These are phyloP conservation scores for Penicillium thymicola DNA, from an alignment of 2,329 filamentous ascomycete species.

Conservation along the genomic window DNA sequence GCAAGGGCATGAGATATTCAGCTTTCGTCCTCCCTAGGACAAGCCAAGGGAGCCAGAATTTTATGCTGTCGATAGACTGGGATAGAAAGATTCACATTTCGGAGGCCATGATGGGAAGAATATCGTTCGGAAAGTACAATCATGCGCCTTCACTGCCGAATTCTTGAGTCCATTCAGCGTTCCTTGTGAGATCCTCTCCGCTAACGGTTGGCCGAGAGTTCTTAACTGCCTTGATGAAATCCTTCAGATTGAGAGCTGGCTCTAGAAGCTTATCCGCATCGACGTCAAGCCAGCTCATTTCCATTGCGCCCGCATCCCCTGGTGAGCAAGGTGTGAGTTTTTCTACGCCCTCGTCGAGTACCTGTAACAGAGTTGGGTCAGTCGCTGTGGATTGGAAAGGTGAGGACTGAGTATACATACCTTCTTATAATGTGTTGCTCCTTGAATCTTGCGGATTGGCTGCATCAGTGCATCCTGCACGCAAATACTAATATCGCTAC, in stretches of 20 bases:
- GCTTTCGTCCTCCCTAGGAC: background rate
- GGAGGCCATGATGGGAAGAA: background rate
- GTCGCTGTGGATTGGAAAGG: background rate
- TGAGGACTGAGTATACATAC: conserved; percentile 47
- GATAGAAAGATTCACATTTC: background rate
- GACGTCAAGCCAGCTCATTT: conserved; percentile 92
- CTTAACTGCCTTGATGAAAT: conserved; percentile 90
- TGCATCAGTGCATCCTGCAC: conserved; percentile 98
- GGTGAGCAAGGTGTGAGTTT: conserved; percentile 84
- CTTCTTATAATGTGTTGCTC: conserved; percentile 95
- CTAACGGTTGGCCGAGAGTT: conserved; percentile 87
- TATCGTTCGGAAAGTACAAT: conserved; percentile 9
- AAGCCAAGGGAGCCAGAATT: background rate
- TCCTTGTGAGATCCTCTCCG: conserved; percentile 75
- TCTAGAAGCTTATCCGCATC: conserved; percentile 81
- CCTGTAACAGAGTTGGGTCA: conserved; percentile 45
- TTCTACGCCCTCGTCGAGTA: conserved; percentile 62
- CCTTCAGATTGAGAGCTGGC: conserved; percentile 80
- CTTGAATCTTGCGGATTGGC: conserved; percentile 92
- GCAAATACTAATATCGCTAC: conserved; percentile 91
- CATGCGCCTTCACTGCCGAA: conserved; percentile 86
- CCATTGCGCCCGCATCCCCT: conserved; percentile 76
- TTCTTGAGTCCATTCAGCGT: conserved; percentile 90
- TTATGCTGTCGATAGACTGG: background rate
- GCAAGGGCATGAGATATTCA: background rate